These are phyloP conservation scores for Yamadazyma atlantica DNA, from an alignment of 1,139 yeast species.

Conservation along the genomic window DNA sequence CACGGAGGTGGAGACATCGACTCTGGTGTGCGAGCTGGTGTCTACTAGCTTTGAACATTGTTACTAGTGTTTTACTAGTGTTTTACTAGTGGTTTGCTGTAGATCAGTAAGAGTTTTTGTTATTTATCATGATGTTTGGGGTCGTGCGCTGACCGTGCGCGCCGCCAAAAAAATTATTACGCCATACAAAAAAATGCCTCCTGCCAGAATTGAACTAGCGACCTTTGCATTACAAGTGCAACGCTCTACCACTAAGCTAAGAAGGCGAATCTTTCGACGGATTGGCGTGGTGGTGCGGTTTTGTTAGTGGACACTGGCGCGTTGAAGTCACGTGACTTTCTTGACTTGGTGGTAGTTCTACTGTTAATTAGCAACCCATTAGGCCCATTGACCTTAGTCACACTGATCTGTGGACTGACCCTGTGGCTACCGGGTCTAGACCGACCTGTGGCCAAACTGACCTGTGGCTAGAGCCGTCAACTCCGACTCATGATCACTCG, in stretches of 20 bases:
- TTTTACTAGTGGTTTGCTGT: neutral
- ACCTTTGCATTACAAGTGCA: slow-evolving; percentile 95
- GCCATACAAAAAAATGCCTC: slow-evolving; percentile 53
- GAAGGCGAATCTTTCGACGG: slow-evolving; percentile 46
- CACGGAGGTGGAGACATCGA: no score
- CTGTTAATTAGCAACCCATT: no score
- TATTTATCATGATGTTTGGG: no score
- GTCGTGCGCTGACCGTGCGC: neutral
- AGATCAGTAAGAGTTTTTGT: neutral
- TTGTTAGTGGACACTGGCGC: no score
- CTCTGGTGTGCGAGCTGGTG: no score
- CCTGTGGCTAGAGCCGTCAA: no score
- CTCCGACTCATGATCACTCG: no score
- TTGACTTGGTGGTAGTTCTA: no score
- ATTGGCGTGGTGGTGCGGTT: neutral
- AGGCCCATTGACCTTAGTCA: no score
- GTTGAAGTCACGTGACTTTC: no score
- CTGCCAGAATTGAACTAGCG: slow-evolving; percentile 94
- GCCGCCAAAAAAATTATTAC: neutral
- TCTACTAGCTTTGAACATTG: no score
- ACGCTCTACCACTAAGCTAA: slow-evolving; percentile 96
- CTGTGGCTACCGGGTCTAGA: neutral
- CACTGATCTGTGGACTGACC: no score
- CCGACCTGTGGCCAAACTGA: neutral
- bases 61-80: neutral